Evolutionary conservation across 2,329 filamentous ascomycete genomes (phyloP), one percentile per base, ranked within the genome.

Genomic region (Aureobasidium vineae): DNA sequence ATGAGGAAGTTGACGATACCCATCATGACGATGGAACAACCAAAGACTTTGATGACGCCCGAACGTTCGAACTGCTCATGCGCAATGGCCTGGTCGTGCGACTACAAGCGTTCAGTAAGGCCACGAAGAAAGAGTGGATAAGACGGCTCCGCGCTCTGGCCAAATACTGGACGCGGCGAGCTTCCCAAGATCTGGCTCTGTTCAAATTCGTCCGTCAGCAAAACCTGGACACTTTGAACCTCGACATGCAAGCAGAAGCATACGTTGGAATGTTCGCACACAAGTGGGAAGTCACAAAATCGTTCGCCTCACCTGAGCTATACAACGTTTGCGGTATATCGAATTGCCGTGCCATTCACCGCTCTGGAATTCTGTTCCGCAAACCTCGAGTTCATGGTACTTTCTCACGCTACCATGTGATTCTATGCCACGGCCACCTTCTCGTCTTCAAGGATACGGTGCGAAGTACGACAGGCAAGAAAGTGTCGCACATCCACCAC

Each of bases 311-410:
- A 1, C 83, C 87, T 1, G 77, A 84, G 45, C 76, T 89, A n/a
- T 89, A 88, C 78, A 87, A 90, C 73, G 83, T 89, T 77, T 90
- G 87, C 73, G 83, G 84, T n/a, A 82, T 89, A 26, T 82, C 84
- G 13, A 82, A 80, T 43, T 90, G 87, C 73, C 84, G 87, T 49
- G 79, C 84, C 21, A 85, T 90, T 64, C 78, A 81, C 80, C 83
- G 88, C 75, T 85, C 85, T 40, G 87, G 87, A 2, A 77, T 81
- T 21, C 79, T 90, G 1, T 89, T 87, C 75, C 83, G 85, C 61
- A 90, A 89, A 71, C 85, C 86, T 1, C 82, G 85, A 19, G 82
- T 85, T 33, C 86, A 86, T 69, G 80, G 83, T 4, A 85, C 85
- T 0, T 90, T 90, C 72, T 81, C 82, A 2, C 80, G 84, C 38